phyloP scores from a whole-genome alignment of 129 eudicot genomes.

The Chrysanthemum makinoi region DNA sequence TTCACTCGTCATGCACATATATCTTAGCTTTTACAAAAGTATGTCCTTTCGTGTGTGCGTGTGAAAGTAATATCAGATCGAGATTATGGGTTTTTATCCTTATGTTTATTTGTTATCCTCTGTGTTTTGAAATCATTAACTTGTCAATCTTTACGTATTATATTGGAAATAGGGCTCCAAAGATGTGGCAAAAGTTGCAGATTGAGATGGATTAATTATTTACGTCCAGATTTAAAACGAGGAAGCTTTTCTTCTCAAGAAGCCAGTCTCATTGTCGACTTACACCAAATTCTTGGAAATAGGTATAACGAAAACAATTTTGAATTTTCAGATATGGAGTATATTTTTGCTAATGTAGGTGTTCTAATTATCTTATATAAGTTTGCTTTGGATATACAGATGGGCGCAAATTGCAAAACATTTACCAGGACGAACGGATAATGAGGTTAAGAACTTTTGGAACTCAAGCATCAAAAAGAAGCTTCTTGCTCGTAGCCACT shows the following conservation, averaged over 20 bases:
- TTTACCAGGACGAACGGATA: slow-evolving; percentile 68
- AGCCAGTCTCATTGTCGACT: slow-evolving; percentile 64
- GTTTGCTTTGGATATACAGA: slow-evolving; percentile 23
- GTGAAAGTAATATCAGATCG: background rate
- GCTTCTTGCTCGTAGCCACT: slow-evolving; percentile 45
- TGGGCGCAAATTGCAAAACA: slow-evolving; percentile 80
- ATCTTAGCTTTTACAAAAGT: background rate
- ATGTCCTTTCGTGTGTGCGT: slow-evolving; percentile 2
- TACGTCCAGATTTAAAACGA: slow-evolving; percentile 76
- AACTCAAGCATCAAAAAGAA: slow-evolving; percentile 74
- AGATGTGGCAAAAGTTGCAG: slow-evolving; percentile 91
- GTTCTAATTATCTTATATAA: background rate
- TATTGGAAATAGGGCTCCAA: slow-evolving; percentile 51
- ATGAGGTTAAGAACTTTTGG: slow-evolving; percentile 74
- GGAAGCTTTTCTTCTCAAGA: slow-evolving; percentile 71
- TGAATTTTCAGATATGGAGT: background rate
- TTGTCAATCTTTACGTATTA: background rate
- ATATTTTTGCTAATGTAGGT: background rate
- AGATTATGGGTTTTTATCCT: background rate
- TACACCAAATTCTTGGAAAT: slow-evolving; percentile 71
- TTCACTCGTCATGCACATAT: slow-evolving; percentile 21
- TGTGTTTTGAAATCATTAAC: background rate
- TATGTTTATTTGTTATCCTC: background rate
- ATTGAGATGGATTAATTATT: slow-evolving; percentile 77
- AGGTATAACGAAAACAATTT: slow-evolving; percentile 31